Percentiles rank a stretch among this genome's conserved stretches.
Evolutionary conservation across 495 filamentous ascomycete genomes (phyloP).

Genomic region (Hypoxylon lienhwacheense): DNA sequence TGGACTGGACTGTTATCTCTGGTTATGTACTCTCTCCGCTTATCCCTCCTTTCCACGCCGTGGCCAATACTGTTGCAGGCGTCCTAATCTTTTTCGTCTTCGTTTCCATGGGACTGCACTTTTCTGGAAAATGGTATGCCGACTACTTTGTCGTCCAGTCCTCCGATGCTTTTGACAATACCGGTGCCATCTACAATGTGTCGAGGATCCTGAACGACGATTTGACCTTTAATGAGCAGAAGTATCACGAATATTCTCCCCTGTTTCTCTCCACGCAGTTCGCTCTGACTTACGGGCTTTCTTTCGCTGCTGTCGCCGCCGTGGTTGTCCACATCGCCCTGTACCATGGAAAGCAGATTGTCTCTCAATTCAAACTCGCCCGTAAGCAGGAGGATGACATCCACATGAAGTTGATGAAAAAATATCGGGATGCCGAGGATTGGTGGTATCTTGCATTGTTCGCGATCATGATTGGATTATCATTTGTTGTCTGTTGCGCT

Average conservation of each 20-base stretch:
- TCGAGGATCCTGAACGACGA: slow-evolving; percentile 51
- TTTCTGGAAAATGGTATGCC: slow-evolving; percentile 65
- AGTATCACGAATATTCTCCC: slow-evolving; percentile 62
- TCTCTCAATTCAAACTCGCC: slow-evolving; percentile 52
- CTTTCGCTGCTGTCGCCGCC: slow-evolving; percentile 68
- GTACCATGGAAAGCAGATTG: slow-evolving; percentile 65
- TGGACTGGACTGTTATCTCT: slow-evolving; percentile 68
- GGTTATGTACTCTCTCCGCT: slow-evolving; percentile 68
- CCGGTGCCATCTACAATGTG: slow-evolving; percentile 59
- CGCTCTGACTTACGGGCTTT: slow-evolving; percentile 64
- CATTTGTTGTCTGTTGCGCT: slow-evolving; percentile 57
- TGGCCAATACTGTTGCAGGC: slow-evolving; percentile 60
- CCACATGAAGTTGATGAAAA: slow-evolving; percentile 64
- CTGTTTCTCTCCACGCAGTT: slow-evolving; percentile 65
- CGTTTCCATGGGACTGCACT: slow-evolving; percentile 60
- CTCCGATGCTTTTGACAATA: slow-evolving; percentile 62
- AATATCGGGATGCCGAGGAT: slow-evolving; percentile 57
- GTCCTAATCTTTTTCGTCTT: slow-evolving; percentile 57
- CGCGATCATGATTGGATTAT: slow-evolving; percentile 47
- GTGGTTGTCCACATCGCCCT: slow-evolving; percentile 62
- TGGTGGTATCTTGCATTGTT: slow-evolving; percentile 58
- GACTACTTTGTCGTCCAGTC: slow-evolving; percentile 60
- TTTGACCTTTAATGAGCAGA: slow-evolving; percentile 53
- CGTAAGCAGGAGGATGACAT: slow-evolving; percentile 64
- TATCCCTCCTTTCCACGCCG: slow-evolving; percentile 69